phyloP scores from a whole-genome alignment of 106 monocot species.

The Hemerocallis citrina region DNA sequence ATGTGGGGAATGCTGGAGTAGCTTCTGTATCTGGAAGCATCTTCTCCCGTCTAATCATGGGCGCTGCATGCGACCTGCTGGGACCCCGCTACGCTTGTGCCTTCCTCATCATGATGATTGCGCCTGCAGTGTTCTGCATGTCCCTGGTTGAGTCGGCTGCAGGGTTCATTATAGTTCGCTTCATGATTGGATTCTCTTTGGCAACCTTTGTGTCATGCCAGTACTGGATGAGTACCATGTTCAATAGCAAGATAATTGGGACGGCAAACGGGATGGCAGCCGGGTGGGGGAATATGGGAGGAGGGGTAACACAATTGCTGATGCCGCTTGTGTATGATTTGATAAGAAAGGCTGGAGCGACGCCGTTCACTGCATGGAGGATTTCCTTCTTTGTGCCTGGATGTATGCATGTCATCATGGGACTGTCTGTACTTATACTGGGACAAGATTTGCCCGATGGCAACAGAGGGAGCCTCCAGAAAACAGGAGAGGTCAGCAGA shows the following conservation, averaged over 20 bases:
- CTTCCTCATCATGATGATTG: conserved; percentile 59
- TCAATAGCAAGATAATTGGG: conserved; percentile 64
- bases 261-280: conserved; percentile 63
- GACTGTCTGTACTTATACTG: background rate
- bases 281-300: conserved; percentile 93
- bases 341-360: conserved; percentile 4
- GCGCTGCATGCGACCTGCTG: conserved; percentile 61
- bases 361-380: conserved; percentile 10
- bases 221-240: conserved; percentile 98
- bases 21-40: conserved; percentile 78
- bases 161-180: conserved; percentile 49
- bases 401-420: conserved; percentile 10
- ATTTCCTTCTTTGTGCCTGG: conserved; percentile 9
- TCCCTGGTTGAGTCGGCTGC: conserved; percentile 37
- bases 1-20: conserved; percentile 74
- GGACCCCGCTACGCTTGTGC: conserved; percentile 64
- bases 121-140: conserved; percentile 71
- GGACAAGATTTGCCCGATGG: conserved; percentile 12
- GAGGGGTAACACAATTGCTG: conserved; percentile 8
- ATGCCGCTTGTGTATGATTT: conserved; percentile 7
- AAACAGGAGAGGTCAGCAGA: background rate
- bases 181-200: conserved; percentile 78
- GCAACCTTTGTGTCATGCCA: conserved; percentile 81
- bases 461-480: background rate
- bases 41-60: conserved; percentile 72